Evolutionary conservation across 345 rosid genomes (phyloP), one percentile per base, ranked within the genome.

Genomic region (Citrus inodora): DNA sequence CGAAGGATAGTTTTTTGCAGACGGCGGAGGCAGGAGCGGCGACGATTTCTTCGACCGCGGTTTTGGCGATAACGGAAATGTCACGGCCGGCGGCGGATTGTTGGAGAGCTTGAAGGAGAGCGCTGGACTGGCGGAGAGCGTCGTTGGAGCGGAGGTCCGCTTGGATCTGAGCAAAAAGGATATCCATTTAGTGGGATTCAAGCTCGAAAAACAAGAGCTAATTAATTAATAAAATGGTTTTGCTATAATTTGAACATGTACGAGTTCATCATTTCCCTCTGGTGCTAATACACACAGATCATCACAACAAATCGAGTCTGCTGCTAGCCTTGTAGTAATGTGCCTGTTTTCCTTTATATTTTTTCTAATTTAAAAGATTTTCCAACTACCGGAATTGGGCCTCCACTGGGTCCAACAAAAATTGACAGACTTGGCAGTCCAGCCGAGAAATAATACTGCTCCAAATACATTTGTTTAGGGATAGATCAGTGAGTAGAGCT

Each of bases 141-240:
- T 95, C 98, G 81, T 88, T 95, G n/a, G 99, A 95, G 38, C 94
- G 99, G 77, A 95, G 96, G 87, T 95, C 99, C 56, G 98, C 97
- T 83, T 95, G 99, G 91, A 95, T 95, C 98, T 95, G 99, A 67
- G 97, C 94, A 75, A 89, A 92, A 22, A 95, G 90, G 30, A 95
- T 93, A 88, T 95, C 98, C 98, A 95, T 95, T 76, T 61, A 9
- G 14, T 16, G 37, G 37, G 48, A 75, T 64, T 62, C 63, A 53
- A 75, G 69, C 77, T 40, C 7, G 30, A 42, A 1, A 35, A 40
- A 11, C 58, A 38, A 19, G 60, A 40, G 27, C 40, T 60, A 46
- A 46, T 3, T 13, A 46, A 46, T 3, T 46, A 46, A 46, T 46
- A 46, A 2, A 46, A 46, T 46, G 51, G 51, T 75, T 65, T 32